phyloP scores from a whole-genome alignment of 768 basidiomycete species.

The Mycena haematopus region DNA sequence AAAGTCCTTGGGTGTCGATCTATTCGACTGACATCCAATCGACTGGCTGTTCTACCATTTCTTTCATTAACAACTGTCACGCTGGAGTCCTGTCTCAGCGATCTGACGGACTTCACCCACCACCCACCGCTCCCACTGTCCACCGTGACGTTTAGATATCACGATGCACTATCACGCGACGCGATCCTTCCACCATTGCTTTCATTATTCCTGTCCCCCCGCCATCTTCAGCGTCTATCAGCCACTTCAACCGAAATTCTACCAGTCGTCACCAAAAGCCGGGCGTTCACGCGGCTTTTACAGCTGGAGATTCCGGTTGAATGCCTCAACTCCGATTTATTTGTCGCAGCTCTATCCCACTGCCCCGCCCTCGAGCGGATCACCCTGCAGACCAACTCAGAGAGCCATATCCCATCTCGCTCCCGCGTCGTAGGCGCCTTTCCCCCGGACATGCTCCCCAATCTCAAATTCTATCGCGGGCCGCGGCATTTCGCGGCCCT shows the following conservation, averaged over 20 bases:
- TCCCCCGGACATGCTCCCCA: constrained; percentile 11
- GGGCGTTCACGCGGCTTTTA: constrained; percentile 19
- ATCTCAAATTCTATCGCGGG: constrained; percentile 26
- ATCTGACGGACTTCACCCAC: constrained; percentile 15
- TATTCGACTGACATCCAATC: constrained; percentile 17
- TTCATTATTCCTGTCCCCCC: constrained; percentile 26
- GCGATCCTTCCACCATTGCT: constrained; percentile 18
- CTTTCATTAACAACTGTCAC: constrained; percentile 21
- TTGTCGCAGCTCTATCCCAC: constrained; percentile 15
- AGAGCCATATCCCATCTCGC: constrained; percentile 12
- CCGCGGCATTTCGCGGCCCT: constrained; percentile 25
- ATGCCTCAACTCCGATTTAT: constrained; percentile 6
- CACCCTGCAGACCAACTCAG: constrained; percentile 14
- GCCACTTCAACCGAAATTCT: constrained; percentile 23
- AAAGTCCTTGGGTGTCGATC: constrained; percentile 16
- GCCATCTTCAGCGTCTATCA: constrained; percentile 21
- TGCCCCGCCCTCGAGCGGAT: constrained; percentile 27
- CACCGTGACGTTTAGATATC: constrained; percentile 21
- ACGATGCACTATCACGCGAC: constrained; percentile 7
- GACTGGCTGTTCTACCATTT: constrained; percentile 17
- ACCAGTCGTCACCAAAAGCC: constrained; percentile 3
- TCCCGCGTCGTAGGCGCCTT: background rate
- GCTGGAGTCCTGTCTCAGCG: constrained; percentile 26
- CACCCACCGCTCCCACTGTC: constrained; percentile 14
- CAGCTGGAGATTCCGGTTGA: constrained; percentile 20